Percentiles rank a stretch among this genome's conserved stretches.
Evolutionary conservation across 164 flowering plant species (phyloP).

Genomic region (Vitis riparia): DNA sequence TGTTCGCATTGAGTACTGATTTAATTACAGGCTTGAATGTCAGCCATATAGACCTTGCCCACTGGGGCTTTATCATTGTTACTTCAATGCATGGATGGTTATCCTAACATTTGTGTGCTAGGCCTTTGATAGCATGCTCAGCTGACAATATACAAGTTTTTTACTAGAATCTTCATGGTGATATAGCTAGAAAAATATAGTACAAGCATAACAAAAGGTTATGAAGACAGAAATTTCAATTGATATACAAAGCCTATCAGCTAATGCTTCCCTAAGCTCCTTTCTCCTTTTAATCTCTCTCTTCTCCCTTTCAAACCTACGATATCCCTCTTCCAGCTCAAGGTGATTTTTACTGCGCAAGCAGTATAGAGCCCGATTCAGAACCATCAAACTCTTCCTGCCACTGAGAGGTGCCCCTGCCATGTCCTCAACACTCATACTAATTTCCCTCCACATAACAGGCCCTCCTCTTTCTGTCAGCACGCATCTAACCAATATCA

Average conservation of each 20-base stretch:
- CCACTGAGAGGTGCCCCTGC: conserved; percentile 21
- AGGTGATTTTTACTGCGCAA: conserved; percentile 8
- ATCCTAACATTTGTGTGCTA: no score
- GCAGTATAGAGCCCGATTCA: conserved; percentile 22
- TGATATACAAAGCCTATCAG: conserved; percentile 15
- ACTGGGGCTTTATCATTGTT: background rate
- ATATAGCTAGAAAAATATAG: background rate
- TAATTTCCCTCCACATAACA: conserved; percentile 26
- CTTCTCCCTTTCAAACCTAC: conserved; percentile 14
- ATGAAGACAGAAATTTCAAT: conserved; percentile 17
- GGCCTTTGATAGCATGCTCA: background rate
- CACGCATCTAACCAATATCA: conserved; percentile 21
- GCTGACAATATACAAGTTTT: background rate
- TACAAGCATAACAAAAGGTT: background rate
- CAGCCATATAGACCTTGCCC: background rate
- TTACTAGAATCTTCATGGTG: background rate
- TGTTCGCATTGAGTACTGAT: background rate
- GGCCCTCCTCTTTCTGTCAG: conserved; percentile 7
- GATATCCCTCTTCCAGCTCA: conserved; percentile 15
- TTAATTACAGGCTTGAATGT: background rate
- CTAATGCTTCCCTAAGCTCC: conserved; percentile 18
- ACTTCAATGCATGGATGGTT: background rate
- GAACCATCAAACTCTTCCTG: conserved; percentile 16
- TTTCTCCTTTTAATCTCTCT: conserved; percentile 11
- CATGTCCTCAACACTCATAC: conserved; percentile 27